Conservation (phyloP, 768 basidiomycete genomes). For the Kwoniella europaea region DNA sequence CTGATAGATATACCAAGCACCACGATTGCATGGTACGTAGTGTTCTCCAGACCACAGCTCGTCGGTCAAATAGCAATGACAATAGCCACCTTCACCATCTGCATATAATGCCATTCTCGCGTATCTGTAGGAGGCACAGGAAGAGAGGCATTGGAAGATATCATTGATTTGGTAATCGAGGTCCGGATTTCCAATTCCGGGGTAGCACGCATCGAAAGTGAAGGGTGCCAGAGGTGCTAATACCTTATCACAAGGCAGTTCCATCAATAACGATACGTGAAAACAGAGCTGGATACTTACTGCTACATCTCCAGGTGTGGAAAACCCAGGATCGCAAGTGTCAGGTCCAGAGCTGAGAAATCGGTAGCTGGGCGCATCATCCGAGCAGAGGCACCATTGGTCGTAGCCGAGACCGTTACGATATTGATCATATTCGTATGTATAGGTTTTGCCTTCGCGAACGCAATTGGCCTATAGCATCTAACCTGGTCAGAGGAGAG, state of each 20-base stretch:
- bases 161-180: too few relatives aligned
- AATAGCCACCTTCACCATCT: not conserved
- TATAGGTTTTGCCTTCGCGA: not conserved
- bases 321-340: too few relatives aligned
- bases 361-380: not conserved
- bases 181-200: too few relatives aligned
- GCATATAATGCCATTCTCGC: not conserved
- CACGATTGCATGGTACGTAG: not conserved
- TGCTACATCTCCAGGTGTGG: too few relatives aligned
- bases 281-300: too few relatives aligned
- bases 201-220: too few relatives aligned
- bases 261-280: too few relatives aligned
- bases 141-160: too few relatives aligned
- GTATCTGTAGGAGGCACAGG: too few relatives aligned
- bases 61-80: not conserved
- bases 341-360: too few relatives aligned
- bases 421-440: not conserved
- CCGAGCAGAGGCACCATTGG: not conserved
- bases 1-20: conserved; percentile 5
- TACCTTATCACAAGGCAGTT: too few relatives aligned
- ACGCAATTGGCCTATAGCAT: not conserved
- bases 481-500: not conserved
- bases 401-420: conserved; percentile 4
- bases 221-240: too few relatives aligned
- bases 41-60: not conserved